Evolutionary conservation across 257 asterid species (phyloP).

Genomic region (Coffea eugenioides): DNA sequence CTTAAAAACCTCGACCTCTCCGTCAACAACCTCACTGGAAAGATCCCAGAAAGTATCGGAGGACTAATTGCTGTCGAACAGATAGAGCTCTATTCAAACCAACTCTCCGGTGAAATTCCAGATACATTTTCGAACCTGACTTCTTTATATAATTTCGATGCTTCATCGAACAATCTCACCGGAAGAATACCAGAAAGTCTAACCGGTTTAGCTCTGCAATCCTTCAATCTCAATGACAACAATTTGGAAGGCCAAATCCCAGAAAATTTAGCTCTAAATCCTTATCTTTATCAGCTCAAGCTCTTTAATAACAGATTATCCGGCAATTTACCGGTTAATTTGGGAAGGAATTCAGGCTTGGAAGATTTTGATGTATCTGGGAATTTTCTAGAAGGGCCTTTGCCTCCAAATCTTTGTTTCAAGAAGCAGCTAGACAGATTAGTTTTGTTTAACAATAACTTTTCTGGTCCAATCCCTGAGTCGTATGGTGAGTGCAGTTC

Average conservation of each 20-base stretch:
- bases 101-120: conserved; percentile 70
- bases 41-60: conserved; percentile 60
- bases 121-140: conserved; percentile 54
- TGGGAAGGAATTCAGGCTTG: conserved; percentile 72
- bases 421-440: conserved; percentile 40
- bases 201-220: conserved; percentile 40
- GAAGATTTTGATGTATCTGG: conserved; percentile 57
- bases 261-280: conserved; percentile 39
- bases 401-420: conserved; percentile 63
- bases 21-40: conserved; percentile 51
- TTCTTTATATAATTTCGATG: conserved; percentile 53
- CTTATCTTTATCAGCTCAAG: conserved; percentile 41
- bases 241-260: conserved; percentile 62
- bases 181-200: conserved; percentile 69
- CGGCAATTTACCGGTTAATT: conserved; percentile 48
- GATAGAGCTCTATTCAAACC: conserved; percentile 55
- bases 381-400: conserved; percentile 58
- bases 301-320: conserved; percentile 64
- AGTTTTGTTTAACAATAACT: conserved; percentile 46
- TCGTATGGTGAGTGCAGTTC: conserved; percentile 65
- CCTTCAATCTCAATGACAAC: conserved; percentile 65
- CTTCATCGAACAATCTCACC: conserved; percentile 57
- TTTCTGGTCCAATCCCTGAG: conserved; percentile 65
- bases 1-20: conserved; percentile 54
- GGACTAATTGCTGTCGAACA: conserved; percentile 35